These are phyloP conservation scores for Lactuca sativa DNA, from an alignment of 129 eudicot species.

Conservation along the genomic window DNA sequence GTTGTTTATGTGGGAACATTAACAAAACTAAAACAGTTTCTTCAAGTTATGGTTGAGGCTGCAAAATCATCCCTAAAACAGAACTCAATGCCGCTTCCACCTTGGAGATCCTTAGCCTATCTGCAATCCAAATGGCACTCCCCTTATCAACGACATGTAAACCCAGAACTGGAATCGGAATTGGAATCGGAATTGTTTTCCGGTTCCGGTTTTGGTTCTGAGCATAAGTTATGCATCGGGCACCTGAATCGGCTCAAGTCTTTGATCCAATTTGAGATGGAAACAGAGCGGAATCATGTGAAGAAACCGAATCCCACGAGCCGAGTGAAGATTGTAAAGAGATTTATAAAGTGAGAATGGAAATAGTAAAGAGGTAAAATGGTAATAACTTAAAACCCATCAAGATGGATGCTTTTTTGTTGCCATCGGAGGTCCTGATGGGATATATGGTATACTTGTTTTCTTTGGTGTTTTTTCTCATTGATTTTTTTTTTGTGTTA, in stretches of 20 bases:
- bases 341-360: background rate
- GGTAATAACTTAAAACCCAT: slow-evolving; percentile 16
- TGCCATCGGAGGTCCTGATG: slow-evolving; percentile 36
- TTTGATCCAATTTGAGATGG: slow-evolving; percentile 56
- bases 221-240: slow-evolving; percentile 62
- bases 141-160: slow-evolving; percentile 47
- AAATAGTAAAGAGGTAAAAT: background rate
- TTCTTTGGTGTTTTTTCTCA: slow-evolving; percentile 9
- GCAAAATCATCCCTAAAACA: slow-evolving; percentile 73
- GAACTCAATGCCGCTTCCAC: slow-evolving; percentile 94
- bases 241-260: slow-evolving; percentile 65
- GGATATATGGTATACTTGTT: slow-evolving; percentile 29
- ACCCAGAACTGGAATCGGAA: slow-evolving; percentile 25
- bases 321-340: slow-evolving; percentile 46
- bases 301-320: slow-evolving; percentile 52
- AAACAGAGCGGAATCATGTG: slow-evolving; percentile 43
- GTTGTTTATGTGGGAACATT: slow-evolving; percentile 75
- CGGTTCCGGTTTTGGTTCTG: slow-evolving; percentile 14
- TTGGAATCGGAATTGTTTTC: background rate
- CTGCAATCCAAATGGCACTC: slow-evolving; percentile 94
- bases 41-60: slow-evolving; percentile 88
- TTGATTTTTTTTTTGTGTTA: slow-evolving; percentile 9
- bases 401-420: slow-evolving; percentile 41
- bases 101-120: slow-evolving; percentile 87
- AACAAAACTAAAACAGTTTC: slow-evolving; percentile 61